Conservation (phyloP, 768 basidiomycete species). For the Amanita subjunquillea region DNA sequence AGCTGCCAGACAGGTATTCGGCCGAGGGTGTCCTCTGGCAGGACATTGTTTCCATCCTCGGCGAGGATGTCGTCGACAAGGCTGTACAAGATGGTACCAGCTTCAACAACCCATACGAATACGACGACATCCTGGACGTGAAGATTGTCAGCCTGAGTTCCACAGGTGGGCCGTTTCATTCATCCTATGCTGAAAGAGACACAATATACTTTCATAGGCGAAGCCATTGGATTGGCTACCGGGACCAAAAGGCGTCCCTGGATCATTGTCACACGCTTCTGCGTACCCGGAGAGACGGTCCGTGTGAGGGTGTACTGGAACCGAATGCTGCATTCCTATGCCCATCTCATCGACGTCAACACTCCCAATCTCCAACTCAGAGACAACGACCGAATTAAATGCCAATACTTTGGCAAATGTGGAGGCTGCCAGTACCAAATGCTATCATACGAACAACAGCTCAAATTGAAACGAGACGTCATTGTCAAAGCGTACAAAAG, state of each 20-base stretch:
- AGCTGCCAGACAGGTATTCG: conserved; percentile 53
- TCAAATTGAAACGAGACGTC: conserved; percentile 79
- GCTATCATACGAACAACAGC: conserved; percentile 80
- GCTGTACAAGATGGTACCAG: conserved; percentile 38
- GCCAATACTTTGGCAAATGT: conserved; percentile 84
- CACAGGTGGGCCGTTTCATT: conserved; percentile 32
- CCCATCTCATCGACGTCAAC: conserved; percentile 60
- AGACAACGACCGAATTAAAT: conserved; percentile 55
- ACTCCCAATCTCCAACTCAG: conserved; percentile 54
- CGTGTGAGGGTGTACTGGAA: conserved; percentile 64
- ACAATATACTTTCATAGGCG: conserved; percentile 31
- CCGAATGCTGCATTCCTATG: conserved; percentile 62
- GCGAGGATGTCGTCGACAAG: conserved; percentile 41
- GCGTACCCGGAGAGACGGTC: conserved; percentile 75
- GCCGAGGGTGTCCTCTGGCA: conserved; percentile 65
- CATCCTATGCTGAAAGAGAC: too few species aligned
- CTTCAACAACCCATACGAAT: conserved; percentile 48
- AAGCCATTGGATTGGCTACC: conserved; percentile 41
- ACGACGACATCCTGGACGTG: conserved; percentile 55
- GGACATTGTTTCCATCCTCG: conserved; percentile 63
- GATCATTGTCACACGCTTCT: conserved; percentile 78
- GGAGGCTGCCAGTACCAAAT: conserved; percentile 97
- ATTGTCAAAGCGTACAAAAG: conserved; percentile 76
- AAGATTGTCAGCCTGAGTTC: conserved; percentile 56
- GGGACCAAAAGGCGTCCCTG: conserved; percentile 42